A percentile compares a stretch with the other conserved stretches of the same genome.
Evolutionary conservation across 495 filamentous ascomycete species (phyloP).

Genomic region (Pseudotulostoma volvatum): DNA sequence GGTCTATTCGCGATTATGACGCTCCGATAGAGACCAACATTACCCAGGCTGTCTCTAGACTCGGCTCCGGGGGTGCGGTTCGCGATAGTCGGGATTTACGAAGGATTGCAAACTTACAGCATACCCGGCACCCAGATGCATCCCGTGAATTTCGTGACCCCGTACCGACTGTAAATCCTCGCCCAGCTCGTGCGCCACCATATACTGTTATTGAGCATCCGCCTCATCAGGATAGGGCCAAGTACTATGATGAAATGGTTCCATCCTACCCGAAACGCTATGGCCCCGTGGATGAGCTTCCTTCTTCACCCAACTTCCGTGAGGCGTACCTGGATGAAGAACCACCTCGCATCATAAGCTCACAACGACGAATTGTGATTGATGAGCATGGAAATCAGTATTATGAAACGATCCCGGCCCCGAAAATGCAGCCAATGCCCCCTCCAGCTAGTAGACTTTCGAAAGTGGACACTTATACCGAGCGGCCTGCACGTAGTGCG

Average conservation of each 20-base stretch:
- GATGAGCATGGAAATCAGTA: constrained; percentile 59
- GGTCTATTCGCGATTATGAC: constrained; percentile 9
- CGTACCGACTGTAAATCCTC: constrained; percentile 23
- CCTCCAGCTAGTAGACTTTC: constrained; percentile 28
- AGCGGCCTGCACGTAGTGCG: constrained; percentile 18
- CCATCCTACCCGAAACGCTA: constrained; percentile 28
- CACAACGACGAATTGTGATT: constrained; percentile 45
- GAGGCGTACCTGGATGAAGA: constrained; percentile 30
- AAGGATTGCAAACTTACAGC: constrained; percentile 41
- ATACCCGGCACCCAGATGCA: constrained; percentile 33
- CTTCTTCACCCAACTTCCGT: constrained; percentile 36
- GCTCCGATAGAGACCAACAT: constrained; percentile 21
- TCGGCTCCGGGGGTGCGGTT: constrained; percentile 22
- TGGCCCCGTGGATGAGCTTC: constrained; percentile 37
- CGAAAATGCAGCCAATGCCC: constrained; percentile 31
- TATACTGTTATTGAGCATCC: constrained; percentile 41
- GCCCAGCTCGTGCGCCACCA: constrained; percentile 39
- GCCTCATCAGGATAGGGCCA: constrained; percentile 26
- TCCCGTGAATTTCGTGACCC: constrained; percentile 29
- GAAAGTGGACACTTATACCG: constrained; percentile 22
- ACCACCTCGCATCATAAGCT: constrained; percentile 34
- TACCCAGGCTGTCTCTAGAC: constrained; percentile 26
- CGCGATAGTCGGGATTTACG: constrained; percentile 41
- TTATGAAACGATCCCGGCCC: constrained; percentile 38
- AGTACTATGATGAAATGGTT: constrained; percentile 41